Percentiles rank a stretch among this genome's conserved stretches.
Conservation (phyloP, 1,284 basidiomycete genomes). For the Coriolopsis trogii region DNA sequence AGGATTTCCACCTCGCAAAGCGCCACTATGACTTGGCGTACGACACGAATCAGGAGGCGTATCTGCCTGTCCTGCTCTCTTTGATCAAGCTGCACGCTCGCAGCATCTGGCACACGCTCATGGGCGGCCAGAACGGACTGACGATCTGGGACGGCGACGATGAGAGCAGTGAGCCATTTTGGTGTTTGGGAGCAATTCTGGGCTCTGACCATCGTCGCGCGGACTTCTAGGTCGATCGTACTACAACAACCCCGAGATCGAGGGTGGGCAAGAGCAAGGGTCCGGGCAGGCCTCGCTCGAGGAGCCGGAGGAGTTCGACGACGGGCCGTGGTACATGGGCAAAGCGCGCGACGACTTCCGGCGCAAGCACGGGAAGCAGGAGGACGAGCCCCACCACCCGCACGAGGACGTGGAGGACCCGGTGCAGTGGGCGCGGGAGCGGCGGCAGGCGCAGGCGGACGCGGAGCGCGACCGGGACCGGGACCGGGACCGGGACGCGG, state of each 20-base stretch:
- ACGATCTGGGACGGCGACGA: constrained; percentile 63
- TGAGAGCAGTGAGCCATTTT: constrained; percentile 35
- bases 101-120: constrained; percentile 83
- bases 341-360: constrained; percentile 77
- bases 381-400: constrained; percentile 34
- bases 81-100: constrained; percentile 82
- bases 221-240: constrained; percentile 14
- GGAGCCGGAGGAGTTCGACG: constrained; percentile 32
- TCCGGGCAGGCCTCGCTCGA: constrained; percentile 7
- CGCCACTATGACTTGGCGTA: constrained; percentile 92
- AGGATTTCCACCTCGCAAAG: constrained; percentile 98
- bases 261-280: constrained; percentile 23
- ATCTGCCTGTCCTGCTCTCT: constrained; percentile 84
- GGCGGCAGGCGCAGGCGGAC: constrained; percentile 70
- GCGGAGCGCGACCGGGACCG: constrained; percentile 69
- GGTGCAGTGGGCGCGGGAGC: constrained; percentile 78
- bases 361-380: constrained; percentile 45
- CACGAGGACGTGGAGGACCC: constrained; percentile 76
- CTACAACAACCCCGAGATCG: constrained; percentile 28
- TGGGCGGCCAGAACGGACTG: constrained; percentile 67
- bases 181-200: background rate
- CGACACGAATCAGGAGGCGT: constrained; percentile 87
- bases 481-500: too few species aligned
- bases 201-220: background rate
- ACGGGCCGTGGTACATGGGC: constrained; percentile 72